Conservation (phyloP, 371 early-diverging fungal species). For the Rhizopus delemar region DNA sequence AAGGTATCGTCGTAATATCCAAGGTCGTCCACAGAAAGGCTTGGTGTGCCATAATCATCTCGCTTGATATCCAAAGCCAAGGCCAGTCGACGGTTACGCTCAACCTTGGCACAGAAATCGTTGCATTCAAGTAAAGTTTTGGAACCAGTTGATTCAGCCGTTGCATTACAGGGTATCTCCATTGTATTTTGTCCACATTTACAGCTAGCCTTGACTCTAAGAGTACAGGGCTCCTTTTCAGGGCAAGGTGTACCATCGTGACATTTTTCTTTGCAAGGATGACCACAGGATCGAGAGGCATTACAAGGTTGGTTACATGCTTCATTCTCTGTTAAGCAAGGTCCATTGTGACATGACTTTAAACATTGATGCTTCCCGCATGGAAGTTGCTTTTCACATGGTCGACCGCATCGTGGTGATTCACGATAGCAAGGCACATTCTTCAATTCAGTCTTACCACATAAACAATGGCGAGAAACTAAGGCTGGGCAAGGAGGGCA, state of each 20-base stretch:
- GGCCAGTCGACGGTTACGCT: conserved; percentile 73
- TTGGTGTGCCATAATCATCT: conserved; percentile 17
- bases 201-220: conserved; percentile 60
- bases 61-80: conserved; percentile 65
- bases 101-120: conserved; percentile 71
- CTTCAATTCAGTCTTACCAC: conserved; percentile 68
- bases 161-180: conserved; percentile 63
- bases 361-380: conserved; percentile 75
- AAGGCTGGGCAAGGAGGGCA: conserved; percentile 79
- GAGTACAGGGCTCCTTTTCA: conserved; percentile 59
- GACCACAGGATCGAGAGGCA: conserved; percentile 70
- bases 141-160: conserved; percentile 45
- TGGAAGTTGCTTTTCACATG: conserved; percentile 62
- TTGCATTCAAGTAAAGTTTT: conserved; percentile 61
- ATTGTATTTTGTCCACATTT: conserved; percentile 69
- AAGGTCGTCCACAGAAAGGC: conserved; percentile 35
- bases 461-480: conserved; percentile 67
- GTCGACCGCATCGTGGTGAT: conserved; percentile 68
- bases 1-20: conserved; percentile 65
- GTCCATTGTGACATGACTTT: conserved; percentile 73
- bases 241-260: conserved; percentile 69
- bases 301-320: conserved; percentile 65
- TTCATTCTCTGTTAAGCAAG: conserved; percentile 55
- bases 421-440: conserved; percentile 75
- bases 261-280: conserved; percentile 65